phyloP scores from a whole-genome alignment of 257 asterid species.

The Nyctanthes arbortristis region DNA sequence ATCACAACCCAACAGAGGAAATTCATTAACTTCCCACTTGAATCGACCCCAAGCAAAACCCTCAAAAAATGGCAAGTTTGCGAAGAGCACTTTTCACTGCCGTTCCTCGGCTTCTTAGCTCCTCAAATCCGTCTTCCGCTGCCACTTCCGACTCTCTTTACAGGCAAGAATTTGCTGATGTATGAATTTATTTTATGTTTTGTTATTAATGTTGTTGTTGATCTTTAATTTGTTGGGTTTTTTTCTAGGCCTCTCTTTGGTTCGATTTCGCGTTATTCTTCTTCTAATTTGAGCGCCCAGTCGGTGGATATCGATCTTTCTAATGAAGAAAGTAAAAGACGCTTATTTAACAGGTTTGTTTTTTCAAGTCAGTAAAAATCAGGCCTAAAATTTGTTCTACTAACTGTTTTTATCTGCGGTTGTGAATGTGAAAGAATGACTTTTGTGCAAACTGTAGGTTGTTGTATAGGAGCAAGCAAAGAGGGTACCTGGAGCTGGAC shows the following conservation, averaged over 20 bases:
- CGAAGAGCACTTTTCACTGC: slow-evolving; percentile 49
- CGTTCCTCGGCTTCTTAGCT: slow-evolving; percentile 54
- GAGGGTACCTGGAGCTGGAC: slow-evolving; percentile 92
- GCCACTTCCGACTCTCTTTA: slow-evolving; percentile 29
- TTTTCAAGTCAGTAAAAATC: background rate
- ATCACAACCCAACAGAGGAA: background rate
- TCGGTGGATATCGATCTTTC: slow-evolving; percentile 58
- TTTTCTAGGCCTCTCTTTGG: slow-evolving; percentile 54
- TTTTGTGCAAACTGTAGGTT: slow-evolving; percentile 44
- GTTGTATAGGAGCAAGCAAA: slow-evolving; percentile 84
- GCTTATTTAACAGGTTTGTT: slow-evolving; percentile 64
- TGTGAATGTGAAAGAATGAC: background rate
- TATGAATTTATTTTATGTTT: background rate
- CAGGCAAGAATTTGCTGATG: slow-evolving; percentile 30
- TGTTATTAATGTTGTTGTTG: background rate
- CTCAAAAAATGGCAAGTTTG: slow-evolving; percentile 51
- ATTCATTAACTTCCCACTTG: background rate
- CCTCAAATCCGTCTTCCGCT: slow-evolving; percentile 31
- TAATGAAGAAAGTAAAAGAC: slow-evolving; percentile 72
- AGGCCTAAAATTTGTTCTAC: background rate
- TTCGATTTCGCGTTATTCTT: slow-evolving; percentile 46
- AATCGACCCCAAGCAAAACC: background rate
- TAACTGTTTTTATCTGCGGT: background rate
- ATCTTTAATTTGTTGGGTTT: background rate
- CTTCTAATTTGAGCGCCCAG: slow-evolving; percentile 37